Conservation (phyloP, 768 basidiomycete genomes). For the Tricholoma matsutake region DNA sequence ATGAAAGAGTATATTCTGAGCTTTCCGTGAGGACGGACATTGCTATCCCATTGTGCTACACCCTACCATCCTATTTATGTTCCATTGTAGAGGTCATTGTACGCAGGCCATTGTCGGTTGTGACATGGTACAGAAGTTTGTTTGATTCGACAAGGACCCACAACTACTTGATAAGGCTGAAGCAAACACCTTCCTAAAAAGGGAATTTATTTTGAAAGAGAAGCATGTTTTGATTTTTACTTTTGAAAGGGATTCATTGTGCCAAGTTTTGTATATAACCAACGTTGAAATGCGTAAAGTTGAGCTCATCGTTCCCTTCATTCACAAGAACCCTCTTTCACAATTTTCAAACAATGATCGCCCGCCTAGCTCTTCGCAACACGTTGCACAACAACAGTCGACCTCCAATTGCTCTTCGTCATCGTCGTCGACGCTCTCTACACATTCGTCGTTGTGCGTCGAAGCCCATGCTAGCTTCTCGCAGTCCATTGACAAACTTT, state of each 20-base stretch:
- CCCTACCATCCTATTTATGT: background rate
- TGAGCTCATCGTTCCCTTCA: background rate
- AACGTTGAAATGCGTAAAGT: background rate
- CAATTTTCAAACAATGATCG: background rate
- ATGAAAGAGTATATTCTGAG: slow-evolving; percentile 64
- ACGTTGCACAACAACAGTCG: background rate
- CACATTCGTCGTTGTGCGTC: background rate
- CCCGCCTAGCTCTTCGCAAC: background rate
- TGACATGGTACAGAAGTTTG: no score
- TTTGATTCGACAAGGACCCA: no score
- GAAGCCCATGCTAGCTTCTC: background rate
- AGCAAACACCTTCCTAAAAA: background rate
- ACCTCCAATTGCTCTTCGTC: background rate
- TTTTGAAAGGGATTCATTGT: background rate
- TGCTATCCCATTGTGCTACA: background rate
- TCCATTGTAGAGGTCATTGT: background rate
- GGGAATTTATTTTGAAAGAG: background rate
- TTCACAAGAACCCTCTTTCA: background rate
- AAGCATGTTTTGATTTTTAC: background rate
- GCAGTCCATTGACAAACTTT: background rate
- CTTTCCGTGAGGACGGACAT: slow-evolving; percentile 44
- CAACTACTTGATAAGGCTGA: background rate
- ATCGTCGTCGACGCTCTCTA: background rate
- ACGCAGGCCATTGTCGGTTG: background rate
- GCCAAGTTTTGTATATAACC: background rate